Base-by-base conservation (phyloP, 2,329 filamentous ascomycete genomes). In the Cercospora janseana region DNA sequence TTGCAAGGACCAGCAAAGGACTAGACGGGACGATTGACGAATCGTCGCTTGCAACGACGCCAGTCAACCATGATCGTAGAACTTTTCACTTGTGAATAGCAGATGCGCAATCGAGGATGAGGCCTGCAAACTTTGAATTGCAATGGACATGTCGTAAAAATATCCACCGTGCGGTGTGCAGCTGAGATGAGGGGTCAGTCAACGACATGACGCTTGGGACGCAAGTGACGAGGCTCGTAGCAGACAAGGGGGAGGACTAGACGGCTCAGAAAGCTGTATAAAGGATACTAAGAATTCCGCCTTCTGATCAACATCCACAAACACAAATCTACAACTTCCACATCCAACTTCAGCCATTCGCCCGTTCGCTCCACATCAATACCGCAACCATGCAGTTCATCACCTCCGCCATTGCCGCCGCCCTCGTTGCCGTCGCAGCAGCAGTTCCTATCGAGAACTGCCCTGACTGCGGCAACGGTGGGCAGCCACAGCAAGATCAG, bases 351-450 rank as follows among this genome's bases (percentile, higher is more conserved):
- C n/a, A n/a, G n/a, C n/a, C n/a, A n/a, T n/a, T n/a, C n/a, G n/a
- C n/a, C n/a, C n/a, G n/a, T n/a, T n/a, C n/a, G n/a, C n/a, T n/a
- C n/a, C n/a, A n/a, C 24, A 44, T 18, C 21, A 43, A 6, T 21
- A 31, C 35, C 45, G 45, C 35, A 29, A 47, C 28, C 13, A 51
- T 51, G 49, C 42, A 51, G 28, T 42, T 51, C 35, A 46, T 37
- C 24, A 32, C 35, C 35, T n/a, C 44, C 49, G 37, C 49, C 13
- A 23, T 46, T 21, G 15, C 35, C n/a, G 21, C 32, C 24, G 32
- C 24, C 49, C 35, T 46, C 21, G 41, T 28, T 26, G 43, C 49
- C 23, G 10, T 51, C 18, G 49, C 27, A 18, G 43, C 31, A 16
- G 49, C 49, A 12, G 49, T 42, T 15, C 49, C 49, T 20, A 35